A percentile compares a stretch with the other conserved stretches of the same genome.
Evolutionary conservation across 108 stramenopile genomes (phyloP).

Genomic region (Mediolabrus comicus): DNA sequence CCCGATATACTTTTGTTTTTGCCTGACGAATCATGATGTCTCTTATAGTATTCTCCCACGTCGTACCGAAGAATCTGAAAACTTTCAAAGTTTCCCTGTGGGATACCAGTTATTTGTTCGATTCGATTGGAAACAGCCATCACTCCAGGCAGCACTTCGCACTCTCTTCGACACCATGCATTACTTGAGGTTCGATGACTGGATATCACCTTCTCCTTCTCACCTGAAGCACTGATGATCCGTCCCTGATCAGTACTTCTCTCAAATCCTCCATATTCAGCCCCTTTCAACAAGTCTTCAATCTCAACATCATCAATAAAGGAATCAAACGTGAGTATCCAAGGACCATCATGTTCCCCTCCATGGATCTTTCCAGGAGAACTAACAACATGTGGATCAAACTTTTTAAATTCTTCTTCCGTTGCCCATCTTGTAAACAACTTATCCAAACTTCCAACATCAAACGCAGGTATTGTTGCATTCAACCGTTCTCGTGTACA

Average conservation of each 20-base stretch:
- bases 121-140: conserved; percentile 31
- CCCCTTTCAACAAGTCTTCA: conserved; percentile 35
- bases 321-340: conserved; percentile 57
- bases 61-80: conserved; percentile 66
- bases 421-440: conserved; percentile 43
- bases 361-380: conserved; percentile 14
- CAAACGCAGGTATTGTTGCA: conserved; percentile 38
- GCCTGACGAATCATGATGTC: conserved; percentile 49
- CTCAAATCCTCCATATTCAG: conserved; percentile 28
- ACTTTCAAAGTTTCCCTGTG: conserved; percentile 57
- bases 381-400: conserved; percentile 30
- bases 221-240: conserved; percentile 41
- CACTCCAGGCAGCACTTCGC: conserved; percentile 51
- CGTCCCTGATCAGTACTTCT: conserved; percentile 57
- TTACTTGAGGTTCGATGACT: conserved; percentile 51
- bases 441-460: conserved; percentile 21
- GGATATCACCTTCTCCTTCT: conserved; percentile 47
- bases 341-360: conserved; percentile 49
- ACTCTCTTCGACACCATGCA: conserved; percentile 58
- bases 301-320: conserved; percentile 51
- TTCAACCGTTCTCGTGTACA: conserved; percentile 35
- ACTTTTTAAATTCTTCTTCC: conserved; percentile 11
- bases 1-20: conserved; percentile 36
- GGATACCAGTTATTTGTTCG: conserved; percentile 43
- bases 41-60: conserved; percentile 51